Evolutionary conservation across 352 stramenopile genomes (phyloP), one percentile per base, ranked within the genome.

Genomic region (Elongisporangium undulatum): DNA sequence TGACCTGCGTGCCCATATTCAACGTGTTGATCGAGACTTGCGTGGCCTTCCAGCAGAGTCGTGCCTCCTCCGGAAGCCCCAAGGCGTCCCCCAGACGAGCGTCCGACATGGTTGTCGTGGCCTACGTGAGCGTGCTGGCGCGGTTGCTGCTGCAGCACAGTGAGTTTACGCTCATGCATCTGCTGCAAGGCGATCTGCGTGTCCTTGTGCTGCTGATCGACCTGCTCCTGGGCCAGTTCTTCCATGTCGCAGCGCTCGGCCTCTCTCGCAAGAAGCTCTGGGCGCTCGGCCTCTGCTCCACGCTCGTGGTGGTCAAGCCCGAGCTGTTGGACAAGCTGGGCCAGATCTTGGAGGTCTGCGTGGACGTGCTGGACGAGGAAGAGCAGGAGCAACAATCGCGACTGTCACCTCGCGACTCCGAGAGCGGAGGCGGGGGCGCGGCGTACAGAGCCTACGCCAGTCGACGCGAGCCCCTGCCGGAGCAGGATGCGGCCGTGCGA

Each of bases 301-400:
- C 75, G 2, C 60, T 91, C 4, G 66, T 75, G 34, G 38, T 85
- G 24, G 53, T 74, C 34, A 67, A 68, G 38, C 61, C 80, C 41
- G 52, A 64, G 8, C 56, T 87, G 3, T 49, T 93, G 34, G 79
- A 85, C 49, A 84, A 69, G 24, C 71, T 82, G 8, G 85, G 83
- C 0, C 78, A 89, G 57, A 68, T 95, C 19, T 56, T 95, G 26
- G 85, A 92, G 53, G 69, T 82, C 9, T 76, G 64, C 56, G 71
- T 72, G 0, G 75, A 93, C 16, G 80, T 92, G n/a, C 69, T 93
- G 26, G 80, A 91, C 17, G 75, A 87, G 19, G 81, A 92, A 53
- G 61, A 63, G n/a, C 67, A 82, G 17, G 69, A 79, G 21, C 51
- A 64, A 17, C 58, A 67, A 22, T 58, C 66, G 29, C 69, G 62